Percentiles rank a stretch among this genome's conserved stretches.
Conservation (phyloP, 2,329 filamentous ascomycete species). For the Cercospora brassicicola region DNA sequence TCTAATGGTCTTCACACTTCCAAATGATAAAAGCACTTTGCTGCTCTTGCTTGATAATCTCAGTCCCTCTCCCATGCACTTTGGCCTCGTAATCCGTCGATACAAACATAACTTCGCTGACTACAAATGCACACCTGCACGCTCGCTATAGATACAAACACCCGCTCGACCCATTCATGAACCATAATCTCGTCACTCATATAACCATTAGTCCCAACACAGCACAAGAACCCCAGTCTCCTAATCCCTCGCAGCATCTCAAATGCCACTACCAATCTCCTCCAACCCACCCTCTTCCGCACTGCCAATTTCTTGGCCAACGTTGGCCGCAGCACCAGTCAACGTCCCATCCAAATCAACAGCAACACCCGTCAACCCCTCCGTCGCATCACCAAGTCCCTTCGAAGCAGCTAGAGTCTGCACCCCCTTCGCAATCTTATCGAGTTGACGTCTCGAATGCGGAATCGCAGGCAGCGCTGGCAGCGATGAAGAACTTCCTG, state of each 20-base stretch:
- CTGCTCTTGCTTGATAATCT: too few relatives aligned
- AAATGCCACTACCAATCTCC: conserved; percentile 8
- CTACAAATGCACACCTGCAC: background rate
- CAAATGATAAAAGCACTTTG: too few relatives aligned
- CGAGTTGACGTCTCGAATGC: conserved; percentile 21
- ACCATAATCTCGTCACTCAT: background rate
- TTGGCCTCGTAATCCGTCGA: too few relatives aligned
- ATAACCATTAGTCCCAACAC: background rate
- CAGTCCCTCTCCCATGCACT: too few relatives aligned
- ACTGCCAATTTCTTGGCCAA: conserved; percentile 21
- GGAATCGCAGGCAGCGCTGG: background rate
- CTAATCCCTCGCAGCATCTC: background rate
- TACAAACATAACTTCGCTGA: too few relatives aligned
- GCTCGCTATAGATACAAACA: background rate
- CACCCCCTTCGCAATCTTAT: conserved; percentile 32
- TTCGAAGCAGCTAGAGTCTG: conserved; percentile 21
- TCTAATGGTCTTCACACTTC: too few relatives aligned
- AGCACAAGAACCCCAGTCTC: background rate
- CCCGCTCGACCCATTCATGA: background rate
- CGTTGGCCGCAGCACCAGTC: conserved; percentile 24
- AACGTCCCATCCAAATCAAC: conserved; percentile 23
- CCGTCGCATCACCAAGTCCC: conserved; percentile 14
- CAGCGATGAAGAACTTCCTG: background rate
- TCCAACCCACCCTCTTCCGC: conserved; percentile 25
- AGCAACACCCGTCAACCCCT: conserved; percentile 2